These are phyloP conservation scores for Darksidea phi DNA, from an alignment of 495 filamentous ascomycete species.

Conservation along the genomic window DNA sequence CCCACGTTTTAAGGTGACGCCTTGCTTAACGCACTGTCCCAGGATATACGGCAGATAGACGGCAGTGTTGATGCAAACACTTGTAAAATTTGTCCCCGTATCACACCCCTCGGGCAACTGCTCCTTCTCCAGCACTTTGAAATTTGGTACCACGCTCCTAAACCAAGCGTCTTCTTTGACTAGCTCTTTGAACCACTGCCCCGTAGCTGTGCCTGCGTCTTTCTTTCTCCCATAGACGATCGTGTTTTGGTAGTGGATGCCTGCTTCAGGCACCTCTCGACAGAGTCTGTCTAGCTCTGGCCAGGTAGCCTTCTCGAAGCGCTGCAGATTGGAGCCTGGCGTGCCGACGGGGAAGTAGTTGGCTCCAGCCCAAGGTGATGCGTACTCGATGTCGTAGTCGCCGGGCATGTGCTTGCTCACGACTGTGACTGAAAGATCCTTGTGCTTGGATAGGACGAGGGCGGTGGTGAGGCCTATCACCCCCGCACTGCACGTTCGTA, in stretches of 20 bases:
- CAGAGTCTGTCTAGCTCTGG: constrained; percentile 49
- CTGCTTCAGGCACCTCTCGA: constrained; percentile 75
- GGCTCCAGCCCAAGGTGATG: constrained; percentile 92
- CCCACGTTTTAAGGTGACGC: constrained; percentile 61
- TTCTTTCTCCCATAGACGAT: constrained; percentile 64
- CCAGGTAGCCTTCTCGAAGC: constrained; percentile 51
- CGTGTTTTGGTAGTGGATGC: constrained; percentile 78
- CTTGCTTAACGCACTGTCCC: constrained; percentile 68
- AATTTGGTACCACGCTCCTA: constrained; percentile 68
- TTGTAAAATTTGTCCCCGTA: constrained; percentile 70
- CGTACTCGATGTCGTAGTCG: constrained; percentile 96
- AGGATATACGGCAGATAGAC: constrained; percentile 84
- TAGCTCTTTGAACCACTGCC: constrained; percentile 60
- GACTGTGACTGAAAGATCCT: constrained; percentile 70
- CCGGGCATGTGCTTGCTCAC: constrained; percentile 97
- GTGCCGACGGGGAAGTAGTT: constrained; percentile 74
- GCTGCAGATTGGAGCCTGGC: constrained; percentile 52
- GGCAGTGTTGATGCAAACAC: constrained; percentile 87
- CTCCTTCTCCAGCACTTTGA: constrained; percentile 48
- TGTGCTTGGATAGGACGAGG: constrained; percentile 70
- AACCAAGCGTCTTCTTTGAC: constrained; percentile 77
- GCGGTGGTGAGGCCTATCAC: constrained; percentile 92
- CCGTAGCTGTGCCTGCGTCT: constrained; percentile 53
- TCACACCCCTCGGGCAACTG: constrained; percentile 62
- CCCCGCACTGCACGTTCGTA: constrained; percentile 63